Conservation (phyloP, 495 filamentous ascomycete genomes). For the Xylaria cubensis region DNA sequence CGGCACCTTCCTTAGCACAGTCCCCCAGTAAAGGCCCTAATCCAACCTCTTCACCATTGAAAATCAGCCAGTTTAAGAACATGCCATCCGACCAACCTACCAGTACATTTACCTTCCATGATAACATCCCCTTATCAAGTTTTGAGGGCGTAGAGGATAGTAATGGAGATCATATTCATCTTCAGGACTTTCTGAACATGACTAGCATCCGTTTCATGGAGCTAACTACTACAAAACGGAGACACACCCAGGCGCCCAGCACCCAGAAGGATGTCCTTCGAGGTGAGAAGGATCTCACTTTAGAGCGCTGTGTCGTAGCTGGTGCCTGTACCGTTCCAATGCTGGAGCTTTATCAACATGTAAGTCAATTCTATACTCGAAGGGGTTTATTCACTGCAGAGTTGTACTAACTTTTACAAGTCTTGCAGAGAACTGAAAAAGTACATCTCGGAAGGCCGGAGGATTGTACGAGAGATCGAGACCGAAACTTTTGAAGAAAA, state of each 20-base stretch:
- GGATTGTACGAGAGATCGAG: constrained; percentile 88
- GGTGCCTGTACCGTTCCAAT: constrained; percentile 91
- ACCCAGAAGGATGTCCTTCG: constrained; percentile 47
- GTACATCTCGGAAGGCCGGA: constrained; percentile 89
- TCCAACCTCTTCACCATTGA: constrained; percentile 54
- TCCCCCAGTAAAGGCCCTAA: constrained; percentile 53
- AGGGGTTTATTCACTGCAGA: background rate
- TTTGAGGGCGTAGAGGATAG: constrained; percentile 50
- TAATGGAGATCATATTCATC: constrained; percentile 71
- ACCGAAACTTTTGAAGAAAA: constrained; percentile 84
- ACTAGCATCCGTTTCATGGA: constrained; percentile 98
- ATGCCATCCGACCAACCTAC: constrained; percentile 49
- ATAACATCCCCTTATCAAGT: constrained; percentile 43
- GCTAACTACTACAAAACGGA: constrained; percentile 84
- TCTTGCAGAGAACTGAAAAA: constrained; percentile 93
- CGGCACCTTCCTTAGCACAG: constrained; percentile 45
- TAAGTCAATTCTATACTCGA: constrained; percentile 49
- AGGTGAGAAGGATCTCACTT: constrained; percentile 57
- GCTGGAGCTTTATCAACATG: constrained; percentile 92
- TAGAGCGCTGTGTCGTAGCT: constrained; percentile 83
- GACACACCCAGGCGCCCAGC: constrained; percentile 77
- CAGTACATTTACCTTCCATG: constrained; percentile 55
- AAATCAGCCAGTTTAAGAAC: constrained; percentile 57
- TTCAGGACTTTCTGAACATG: constrained; percentile 93
- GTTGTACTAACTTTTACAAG: constrained; percentile 52